Evolutionary conservation across 2,329 filamentous ascomycete genomes (phyloP).

Genomic region (Curvularia spicifera): DNA sequence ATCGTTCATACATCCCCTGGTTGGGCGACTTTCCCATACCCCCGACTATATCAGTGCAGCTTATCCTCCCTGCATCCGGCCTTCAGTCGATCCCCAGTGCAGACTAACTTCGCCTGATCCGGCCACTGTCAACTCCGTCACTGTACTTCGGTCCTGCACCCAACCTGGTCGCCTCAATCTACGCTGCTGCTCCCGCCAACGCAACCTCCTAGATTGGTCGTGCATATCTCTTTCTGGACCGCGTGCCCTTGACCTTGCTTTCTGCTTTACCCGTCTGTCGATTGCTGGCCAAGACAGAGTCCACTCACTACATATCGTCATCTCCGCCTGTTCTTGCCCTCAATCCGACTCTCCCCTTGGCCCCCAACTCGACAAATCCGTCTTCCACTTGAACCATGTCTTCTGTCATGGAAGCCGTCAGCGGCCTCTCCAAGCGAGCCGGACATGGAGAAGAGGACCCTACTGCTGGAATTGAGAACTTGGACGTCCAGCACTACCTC

Average conservation of each 20-base stretch:
- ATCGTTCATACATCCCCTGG: conserved; percentile 40
- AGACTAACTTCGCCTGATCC: conserved; percentile 39
- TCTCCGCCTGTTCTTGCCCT: conserved; percentile 27
- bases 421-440: conserved; percentile 30
- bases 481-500: conserved; percentile 47
- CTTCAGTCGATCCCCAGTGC: conserved; percentile 37
- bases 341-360: conserved; percentile 11
- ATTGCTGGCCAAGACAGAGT: conserved; percentile 50
- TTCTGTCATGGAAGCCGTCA: conserved; percentile 31
- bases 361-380: neutral
- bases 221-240: conserved; percentile 15
- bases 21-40: conserved; percentile 27
- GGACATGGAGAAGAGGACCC: conserved; percentile 34
- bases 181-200: neutral
- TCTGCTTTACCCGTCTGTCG: conserved; percentile 39
- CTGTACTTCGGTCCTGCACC: conserved; percentile 27
- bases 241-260: conserved; percentile 12
- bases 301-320: conserved; percentile 39
- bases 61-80: conserved; percentile 36
- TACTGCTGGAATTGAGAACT: conserved; percentile 39
- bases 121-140: conserved; percentile 29
- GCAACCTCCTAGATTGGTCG: conserved; percentile 8
- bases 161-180: conserved; percentile 32
- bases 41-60: conserved; percentile 28
- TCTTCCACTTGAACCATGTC: conserved; percentile 31